A percentile compares a stretch with the other conserved stretches of the same genome.
Evolutionary conservation across 2,329 filamentous ascomycete species (phyloP).

Genomic region (Venturia pyrina): DNA sequence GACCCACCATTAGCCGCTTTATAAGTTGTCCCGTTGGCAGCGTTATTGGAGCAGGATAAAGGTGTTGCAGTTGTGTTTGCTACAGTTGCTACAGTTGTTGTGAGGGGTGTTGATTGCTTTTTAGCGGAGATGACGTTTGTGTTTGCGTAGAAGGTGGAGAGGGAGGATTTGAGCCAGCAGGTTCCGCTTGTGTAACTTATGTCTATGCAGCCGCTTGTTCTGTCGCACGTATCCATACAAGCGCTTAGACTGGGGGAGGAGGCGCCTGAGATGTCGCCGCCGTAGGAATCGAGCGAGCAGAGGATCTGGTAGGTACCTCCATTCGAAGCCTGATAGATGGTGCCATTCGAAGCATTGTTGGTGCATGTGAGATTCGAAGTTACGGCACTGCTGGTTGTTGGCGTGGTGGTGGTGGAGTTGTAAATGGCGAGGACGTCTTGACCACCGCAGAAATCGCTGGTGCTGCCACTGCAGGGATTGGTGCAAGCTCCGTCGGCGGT

Average conservation of each 20-base stretch:
- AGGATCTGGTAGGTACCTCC: not conserved
- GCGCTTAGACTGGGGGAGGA: not conserved
- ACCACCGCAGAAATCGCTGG: conserved; percentile 22
- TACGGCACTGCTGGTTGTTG: not conserved
- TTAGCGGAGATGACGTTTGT: not conserved
- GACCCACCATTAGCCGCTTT: not conserved
- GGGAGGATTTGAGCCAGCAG: not conserved
- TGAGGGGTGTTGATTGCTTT: not conserved
- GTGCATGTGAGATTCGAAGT: not conserved
- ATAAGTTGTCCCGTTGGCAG: not conserved
- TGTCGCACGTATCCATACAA: not conserved
- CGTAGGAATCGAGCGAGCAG: not conserved
- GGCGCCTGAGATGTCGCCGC: not conserved
- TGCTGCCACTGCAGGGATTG: conserved; percentile 22
- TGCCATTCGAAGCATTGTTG: not conserved
- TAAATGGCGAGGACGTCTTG: not conserved
- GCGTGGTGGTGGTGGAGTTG: not conserved
- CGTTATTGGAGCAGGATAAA: not conserved
- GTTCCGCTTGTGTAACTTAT: not conserved
- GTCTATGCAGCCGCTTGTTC: not conserved
- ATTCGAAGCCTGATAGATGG: not conserved
- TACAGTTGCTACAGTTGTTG: not conserved
- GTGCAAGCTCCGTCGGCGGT: conserved; percentile 24
- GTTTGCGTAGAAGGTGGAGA: not conserved
- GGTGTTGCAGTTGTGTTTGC: not conserved